Conservation (phyloP, 495 filamentous ascomycete genomes). For the Xylaria venustula region DNA sequence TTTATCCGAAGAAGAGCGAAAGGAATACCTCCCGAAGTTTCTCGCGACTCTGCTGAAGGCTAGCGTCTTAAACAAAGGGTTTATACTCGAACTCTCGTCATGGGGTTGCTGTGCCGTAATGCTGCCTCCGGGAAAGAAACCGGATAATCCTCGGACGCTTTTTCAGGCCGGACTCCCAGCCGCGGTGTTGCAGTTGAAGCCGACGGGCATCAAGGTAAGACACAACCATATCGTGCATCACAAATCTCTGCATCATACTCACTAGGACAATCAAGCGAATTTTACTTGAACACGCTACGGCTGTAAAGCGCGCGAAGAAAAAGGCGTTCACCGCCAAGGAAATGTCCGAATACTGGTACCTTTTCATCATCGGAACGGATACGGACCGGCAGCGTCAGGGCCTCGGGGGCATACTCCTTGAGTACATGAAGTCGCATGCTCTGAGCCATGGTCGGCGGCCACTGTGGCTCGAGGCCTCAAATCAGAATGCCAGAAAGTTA, state of each 20-base stretch:
- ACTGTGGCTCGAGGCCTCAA: slow-evolving; percentile 13
- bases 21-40: neutral
- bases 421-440: slow-evolving; percentile 3
- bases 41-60: neutral
- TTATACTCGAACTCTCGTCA: slow-evolving; percentile 3
- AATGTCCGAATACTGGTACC: slow-evolving; percentile 8
- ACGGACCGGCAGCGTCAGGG: slow-evolving; percentile 6
- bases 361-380: slow-evolving; percentile 13
- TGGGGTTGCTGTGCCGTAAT: slow-evolving; percentile 9
- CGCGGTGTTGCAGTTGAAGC: neutral
- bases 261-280: neutral
- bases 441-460: slow-evolving; percentile 4
- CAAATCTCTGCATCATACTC: too few species aligned
- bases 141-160: neutral
- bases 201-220: slow-evolving; percentile 3
- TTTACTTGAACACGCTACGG: neutral
- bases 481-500: neutral
- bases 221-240: too few species aligned
- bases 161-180: neutral
- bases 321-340: slow-evolving; percentile 2
- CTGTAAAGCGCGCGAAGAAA: slow-evolving; percentile 5
- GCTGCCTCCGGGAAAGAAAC: slow-evolving; percentile 3
- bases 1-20: neutral
- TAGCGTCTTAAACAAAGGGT: neutral
- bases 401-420: slow-evolving; percentile 5